A percentile compares a stretch with the other conserved stretches of the same genome.
These are phyloP conservation scores for Dioszegia aurantiaca DNA, from an alignment of 768 basidiomycete genomes.

Conservation along the genomic window DNA sequence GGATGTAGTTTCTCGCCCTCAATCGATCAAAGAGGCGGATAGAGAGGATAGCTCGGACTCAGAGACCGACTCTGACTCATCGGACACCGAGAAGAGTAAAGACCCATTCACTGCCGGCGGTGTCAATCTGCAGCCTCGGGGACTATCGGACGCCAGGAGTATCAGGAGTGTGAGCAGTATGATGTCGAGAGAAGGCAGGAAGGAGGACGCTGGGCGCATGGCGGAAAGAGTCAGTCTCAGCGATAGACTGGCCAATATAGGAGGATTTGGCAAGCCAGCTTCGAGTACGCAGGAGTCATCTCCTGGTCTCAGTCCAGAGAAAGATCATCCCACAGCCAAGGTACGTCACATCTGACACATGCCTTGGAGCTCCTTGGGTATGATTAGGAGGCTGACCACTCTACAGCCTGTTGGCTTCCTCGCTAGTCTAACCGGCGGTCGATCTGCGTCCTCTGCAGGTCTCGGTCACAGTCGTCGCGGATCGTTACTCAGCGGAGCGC, in stretches of 20 bases:
- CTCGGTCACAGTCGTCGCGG: slow-evolving; percentile 8
- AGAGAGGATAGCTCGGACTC: slow-evolving; percentile 41
- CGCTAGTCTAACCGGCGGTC: slow-evolving; percentile 19
- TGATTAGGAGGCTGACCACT: no score
- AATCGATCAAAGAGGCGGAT: slow-evolving; percentile 55
- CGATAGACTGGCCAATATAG: slow-evolving; percentile 76
- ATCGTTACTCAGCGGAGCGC: slow-evolving; percentile 15
- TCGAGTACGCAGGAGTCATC: background rate
- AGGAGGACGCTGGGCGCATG: slow-evolving; percentile 28
- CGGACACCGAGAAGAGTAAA: slow-evolving; percentile 4
- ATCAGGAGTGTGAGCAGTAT: slow-evolving; percentile 67
- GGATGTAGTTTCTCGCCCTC: slow-evolving; percentile 59
- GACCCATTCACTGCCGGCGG: background rate
- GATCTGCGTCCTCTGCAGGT: slow-evolving; percentile 37
- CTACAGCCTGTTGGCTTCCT: slow-evolving; percentile 24
- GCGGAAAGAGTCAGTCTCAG: slow-evolving; percentile 67
- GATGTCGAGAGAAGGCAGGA: slow-evolving; percentile 15
- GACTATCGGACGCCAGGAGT: slow-evolving; percentile 62
- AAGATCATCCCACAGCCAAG: background rate
- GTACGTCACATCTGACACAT: no score
- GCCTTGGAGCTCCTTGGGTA: no score
- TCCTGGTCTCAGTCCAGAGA: slow-evolving; percentile 3
- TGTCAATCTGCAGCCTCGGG: background rate
- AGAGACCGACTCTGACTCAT: slow-evolving; percentile 34
- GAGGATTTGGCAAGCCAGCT: slow-evolving; percentile 47